Conservation (phyloP, 2,329 filamentous ascomycete species). For the Pseudogymnoascus sp. region DNA sequence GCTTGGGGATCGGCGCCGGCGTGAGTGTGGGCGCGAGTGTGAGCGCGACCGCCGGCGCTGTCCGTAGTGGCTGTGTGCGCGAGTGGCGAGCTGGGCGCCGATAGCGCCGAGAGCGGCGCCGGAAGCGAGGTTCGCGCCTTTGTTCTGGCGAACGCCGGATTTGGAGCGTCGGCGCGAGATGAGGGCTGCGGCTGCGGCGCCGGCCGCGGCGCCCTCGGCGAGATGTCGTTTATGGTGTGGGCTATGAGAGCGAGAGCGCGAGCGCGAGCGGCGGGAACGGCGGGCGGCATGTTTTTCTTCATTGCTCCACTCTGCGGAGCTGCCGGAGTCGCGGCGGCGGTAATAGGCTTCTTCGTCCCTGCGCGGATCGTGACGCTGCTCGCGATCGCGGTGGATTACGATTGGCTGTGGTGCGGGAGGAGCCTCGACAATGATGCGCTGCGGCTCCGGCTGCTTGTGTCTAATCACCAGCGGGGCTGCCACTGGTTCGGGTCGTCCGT, state of each 20-base stretch:
- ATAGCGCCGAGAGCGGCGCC: constrained; percentile 55
- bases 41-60: constrained; percentile 31
- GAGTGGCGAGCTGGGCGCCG: constrained; percentile 50
- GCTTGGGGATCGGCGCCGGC: neutral
- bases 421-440: constrained; percentile 52
- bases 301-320: constrained; percentile 37
- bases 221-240: constrained; percentile 49
- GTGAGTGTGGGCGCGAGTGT: constrained; percentile 32
- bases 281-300: constrained; percentile 42
- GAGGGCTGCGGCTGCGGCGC: constrained; percentile 52
- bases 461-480: constrained; percentile 48
- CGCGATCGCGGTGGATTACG: constrained; percentile 29
- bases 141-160: constrained; percentile 18
- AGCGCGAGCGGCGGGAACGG: constrained; percentile 41
- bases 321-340: constrained; percentile 24
- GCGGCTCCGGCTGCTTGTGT: constrained; percentile 44
- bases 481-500: constrained; percentile 41
- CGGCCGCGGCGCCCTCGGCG: constrained; percentile 56
- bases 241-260: constrained; percentile 31
- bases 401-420: constrained; percentile 40
- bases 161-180: constrained; percentile 45
- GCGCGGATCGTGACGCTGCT: constrained; percentile 22
- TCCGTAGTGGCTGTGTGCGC: constrained; percentile 51
- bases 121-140: constrained; percentile 29
- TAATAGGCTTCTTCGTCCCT: constrained; percentile 30